These are phyloP conservation scores for Glycine latifolia DNA, from an alignment of 306 rosid genomes.

Conservation along the genomic window DNA sequence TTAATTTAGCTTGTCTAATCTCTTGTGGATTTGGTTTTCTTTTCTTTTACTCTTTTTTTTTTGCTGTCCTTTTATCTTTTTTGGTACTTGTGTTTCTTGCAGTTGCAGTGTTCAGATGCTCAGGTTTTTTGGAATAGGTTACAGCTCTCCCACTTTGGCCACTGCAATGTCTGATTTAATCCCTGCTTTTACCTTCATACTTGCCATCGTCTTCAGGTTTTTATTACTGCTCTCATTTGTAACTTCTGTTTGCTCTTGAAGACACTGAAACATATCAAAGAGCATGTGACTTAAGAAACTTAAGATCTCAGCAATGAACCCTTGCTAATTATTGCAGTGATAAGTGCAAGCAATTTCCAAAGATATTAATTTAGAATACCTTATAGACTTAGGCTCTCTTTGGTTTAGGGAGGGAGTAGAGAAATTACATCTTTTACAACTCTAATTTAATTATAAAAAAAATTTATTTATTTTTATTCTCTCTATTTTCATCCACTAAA, in stretches of 20 bases:
- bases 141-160: constrained; percentile 33
- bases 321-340: background rate
- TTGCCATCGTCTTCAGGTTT: constrained; percentile 17
- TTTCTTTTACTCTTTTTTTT: background rate
- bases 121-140: constrained; percentile 19
- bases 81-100: background rate
- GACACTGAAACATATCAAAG: background rate
- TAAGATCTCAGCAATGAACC: background rate
- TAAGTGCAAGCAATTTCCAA: background rate
- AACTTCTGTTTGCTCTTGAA: background rate
- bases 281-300: background rate
- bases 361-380: background rate
- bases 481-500: too few species aligned
- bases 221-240: background rate
- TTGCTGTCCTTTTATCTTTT: too few species aligned
- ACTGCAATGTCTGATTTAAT: constrained; percentile 24
- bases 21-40: background rate
- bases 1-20: background rate
- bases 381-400: background rate
- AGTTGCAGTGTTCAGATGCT: constrained; percentile 20
- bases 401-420: too few species aligned
- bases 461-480: too few species aligned
- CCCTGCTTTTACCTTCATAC: constrained; percentile 35
- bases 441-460: too few species aligned
- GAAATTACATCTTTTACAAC: too few species aligned